Base-by-base conservation (phyloP, 495 filamentous ascomycete species). In the Lasiosphaeris hirsuta region DNA sequence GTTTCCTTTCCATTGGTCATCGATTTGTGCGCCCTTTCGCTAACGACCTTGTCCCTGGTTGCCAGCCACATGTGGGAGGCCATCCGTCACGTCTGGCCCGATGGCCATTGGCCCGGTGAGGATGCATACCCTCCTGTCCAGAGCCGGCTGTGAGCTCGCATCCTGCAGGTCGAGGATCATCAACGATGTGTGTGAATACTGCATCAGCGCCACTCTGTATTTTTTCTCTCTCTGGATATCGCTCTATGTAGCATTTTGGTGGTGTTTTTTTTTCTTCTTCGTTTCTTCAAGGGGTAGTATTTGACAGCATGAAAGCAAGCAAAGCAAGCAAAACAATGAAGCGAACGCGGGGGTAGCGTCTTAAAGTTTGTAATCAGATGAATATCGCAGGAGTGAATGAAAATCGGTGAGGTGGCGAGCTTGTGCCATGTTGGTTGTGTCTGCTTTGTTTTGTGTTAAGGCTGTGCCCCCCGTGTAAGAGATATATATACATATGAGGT, bases 21-120 rank as follows among this genome's bases (percentile, higher is more conserved):
- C 23, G 2, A 30, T 2, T 51, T 34, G 30, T 23, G 52, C 9
- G 42, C 5, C n/a, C 34, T 41, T 15, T 51, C 37, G 54, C 36
- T 50, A 43, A 46, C 37, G 9, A 45, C n/a, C 14, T 30, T 43
- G 17, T 18, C 10, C 49, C 35, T 43, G 8, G 14, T 30, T 40
- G 36, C 41, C 18, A 90, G 87, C 61, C 86, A 94, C 70, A 92
- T 96, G 59, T 94, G 90, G 90, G 90, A 96, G 68, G 90, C 88
- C 18, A 84, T 96, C 64, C 80, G 83, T 49, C 78, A 84, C 47
- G 83, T 96, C 52, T 96, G 91, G 91, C 91, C 91, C 0, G 87
- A 92, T 61, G 82, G 83, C 8, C 82, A 87, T 63, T 94, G 88
- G 88, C 88, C 86, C 8, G 82, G 84, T 39, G 86, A 90, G 66